A percentile compares a stretch with the other conserved stretches of the same genome.
phyloP scores from a whole-genome alignment of 257 asterid genomes.

The Knoxia roxburghii region DNA sequence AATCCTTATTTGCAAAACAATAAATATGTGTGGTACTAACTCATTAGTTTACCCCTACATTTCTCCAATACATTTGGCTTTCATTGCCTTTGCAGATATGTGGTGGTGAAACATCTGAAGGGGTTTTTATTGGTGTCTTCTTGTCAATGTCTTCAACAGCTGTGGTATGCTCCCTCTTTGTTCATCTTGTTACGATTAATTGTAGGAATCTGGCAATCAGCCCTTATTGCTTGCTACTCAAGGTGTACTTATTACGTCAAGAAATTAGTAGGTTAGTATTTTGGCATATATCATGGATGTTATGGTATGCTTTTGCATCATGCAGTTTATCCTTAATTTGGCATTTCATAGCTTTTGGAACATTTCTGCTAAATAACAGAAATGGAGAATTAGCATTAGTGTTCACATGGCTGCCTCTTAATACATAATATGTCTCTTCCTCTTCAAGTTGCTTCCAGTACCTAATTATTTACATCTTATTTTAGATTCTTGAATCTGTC shows the following conservation, averaged over 20 bases:
- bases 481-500: not conserved
- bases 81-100: constrained; percentile 49
- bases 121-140: constrained; percentile 85
- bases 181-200: constrained; percentile 7
- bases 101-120: constrained; percentile 83
- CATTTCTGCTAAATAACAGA: not conserved
- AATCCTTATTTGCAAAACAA: not conserved
- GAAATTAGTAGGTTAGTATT: not conserved
- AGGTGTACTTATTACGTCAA: not conserved
- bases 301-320: not conserved
- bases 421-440: not conserved
- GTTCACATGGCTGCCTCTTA: not conserved
- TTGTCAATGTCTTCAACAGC: constrained; percentile 94
- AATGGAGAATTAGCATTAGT: not conserved
- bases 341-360: not conserved
- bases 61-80: not conserved
- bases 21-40: not conserved
- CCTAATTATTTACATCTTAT: not conserved
- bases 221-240: not conserved
- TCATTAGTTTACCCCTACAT: not conserved
- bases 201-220: not conserved
- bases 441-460: not conserved
- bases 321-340: not conserved
- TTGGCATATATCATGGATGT: not conserved
- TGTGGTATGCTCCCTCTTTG: constrained; percentile 45